Evolutionary conservation across 78 protist species (phyloP), one percentile per base, ranked within the genome.

Genomic region (Guillardia theta): DNA sequence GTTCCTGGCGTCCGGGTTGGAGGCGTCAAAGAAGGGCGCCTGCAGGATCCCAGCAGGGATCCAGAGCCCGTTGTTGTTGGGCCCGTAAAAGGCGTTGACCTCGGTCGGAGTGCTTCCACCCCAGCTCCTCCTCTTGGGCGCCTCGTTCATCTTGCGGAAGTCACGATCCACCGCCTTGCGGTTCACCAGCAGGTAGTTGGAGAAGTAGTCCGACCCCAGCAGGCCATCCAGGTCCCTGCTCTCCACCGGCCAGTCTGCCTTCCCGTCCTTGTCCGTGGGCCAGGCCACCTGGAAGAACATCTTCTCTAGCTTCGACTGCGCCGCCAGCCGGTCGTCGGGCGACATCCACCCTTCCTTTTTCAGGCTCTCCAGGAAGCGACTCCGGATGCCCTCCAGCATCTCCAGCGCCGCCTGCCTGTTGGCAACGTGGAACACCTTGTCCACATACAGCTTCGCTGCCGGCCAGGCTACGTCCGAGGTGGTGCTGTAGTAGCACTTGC

Each of bases 41-140:
- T 70, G 83, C 53, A 78, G 90, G 48, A 78, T 78, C 53, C 90
- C 90, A 50, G 90, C 90, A 36, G 90, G 90, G 48, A 78, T 78
- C 90, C 90, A 78, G 15, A 78, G 90, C 37, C 90, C 90, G 90
- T 78, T 78, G 90, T 43, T 78, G 53, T 37, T 43, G 90, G 90
- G 90, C 50, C 90, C 90, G 90, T 78, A 78, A 50, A 78, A 78
- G 33, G 90, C 90, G 90, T 78, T 78, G 43, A 78, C 90, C 44
- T 78, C 50, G 43, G 44, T 18, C 3, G 50, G 90, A 22, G 50
- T 43, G 90, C 90, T 43, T 24, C 90, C 48, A 4, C 90, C 90
- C 90, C 90, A n/a, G 90, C 3, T 8, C 18, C 88, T 6, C 50
- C 88, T 21, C 50, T 33, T 33, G 18, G 45, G 18, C 48, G 5